Evolutionary conservation across 176 grass and related monocot species (phyloP).

Genomic region (Phragmites australis): DNA sequence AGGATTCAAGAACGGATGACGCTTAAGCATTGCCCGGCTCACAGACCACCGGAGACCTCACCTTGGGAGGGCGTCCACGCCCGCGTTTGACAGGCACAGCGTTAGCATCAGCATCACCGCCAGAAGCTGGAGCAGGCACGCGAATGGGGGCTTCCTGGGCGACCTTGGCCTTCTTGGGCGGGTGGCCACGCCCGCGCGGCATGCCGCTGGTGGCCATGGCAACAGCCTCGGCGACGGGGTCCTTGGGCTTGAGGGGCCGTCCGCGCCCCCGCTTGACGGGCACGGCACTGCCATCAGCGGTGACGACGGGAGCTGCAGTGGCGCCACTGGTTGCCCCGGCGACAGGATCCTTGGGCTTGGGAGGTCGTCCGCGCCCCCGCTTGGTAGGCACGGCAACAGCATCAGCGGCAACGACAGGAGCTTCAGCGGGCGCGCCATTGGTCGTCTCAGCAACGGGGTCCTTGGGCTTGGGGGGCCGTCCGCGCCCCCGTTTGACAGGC

Average conservation of each 20-base stretch:
- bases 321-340: constrained; percentile 35
- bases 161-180: constrained; percentile 58
- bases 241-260: constrained; percentile 58
- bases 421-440: neutral
- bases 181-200: constrained; percentile 54
- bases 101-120: neutral
- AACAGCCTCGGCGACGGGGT: constrained; percentile 35
- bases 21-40: neutral
- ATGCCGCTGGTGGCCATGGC: constrained; percentile 40
- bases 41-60: constrained; percentile 10
- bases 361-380: constrained; percentile 53
- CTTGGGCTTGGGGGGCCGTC: constrained; percentile 64
- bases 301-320: neutral
- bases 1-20: neutral
- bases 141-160: neutral
- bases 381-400: constrained; percentile 8
- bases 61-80: constrained; percentile 74
- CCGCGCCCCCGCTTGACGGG: constrained; percentile 57
- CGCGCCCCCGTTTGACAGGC: constrained; percentile 56
- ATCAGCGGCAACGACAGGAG: neutral
- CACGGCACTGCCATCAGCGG: neutral
- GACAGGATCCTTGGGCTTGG: constrained; percentile 44
- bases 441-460: constrained; percentile 22
- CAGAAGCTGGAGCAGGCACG: neutral
- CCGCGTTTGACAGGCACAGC: constrained; percentile 54